These are phyloP conservation scores for Eucalyptus guilfoylei DNA, from an alignment of 345 rosid genomes.

Conservation along the genomic window DNA sequence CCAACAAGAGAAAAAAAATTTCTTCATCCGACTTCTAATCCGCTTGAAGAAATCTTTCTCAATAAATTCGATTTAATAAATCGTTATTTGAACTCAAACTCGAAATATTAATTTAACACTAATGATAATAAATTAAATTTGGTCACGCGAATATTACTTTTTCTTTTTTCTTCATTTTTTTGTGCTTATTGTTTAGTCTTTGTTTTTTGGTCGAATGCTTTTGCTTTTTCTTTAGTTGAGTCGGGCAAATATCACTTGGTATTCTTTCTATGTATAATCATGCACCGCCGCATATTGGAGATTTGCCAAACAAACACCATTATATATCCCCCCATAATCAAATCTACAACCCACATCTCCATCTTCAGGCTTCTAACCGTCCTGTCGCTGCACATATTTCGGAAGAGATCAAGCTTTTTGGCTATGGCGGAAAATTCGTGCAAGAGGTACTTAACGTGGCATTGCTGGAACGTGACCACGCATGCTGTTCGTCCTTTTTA, in stretches of 20 bases:
- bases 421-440: background rate
- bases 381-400: background rate
- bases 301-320: background rate
- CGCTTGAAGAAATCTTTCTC: no score
- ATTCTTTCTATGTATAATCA: background rate
- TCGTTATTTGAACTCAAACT: rapidly evolving
- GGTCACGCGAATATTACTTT: no score
- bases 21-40: no score
- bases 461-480: background rate
- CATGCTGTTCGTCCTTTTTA: background rate
- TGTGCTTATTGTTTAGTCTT: no score
- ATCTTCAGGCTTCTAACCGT: background rate
- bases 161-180: no score
- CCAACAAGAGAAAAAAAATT: no score
- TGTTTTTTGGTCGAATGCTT: background rate
- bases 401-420: background rate
- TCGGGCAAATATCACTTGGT: background rate
- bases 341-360: background rate
- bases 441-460: background rate
- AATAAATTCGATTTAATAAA: no score
- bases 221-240: background rate
- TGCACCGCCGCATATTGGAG: background rate
- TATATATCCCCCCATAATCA: background rate
- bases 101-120: no score
- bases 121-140: no score